Base-by-base conservation (phyloP, 75 land plant species). In the Isoetes taiwanensis region DNA sequence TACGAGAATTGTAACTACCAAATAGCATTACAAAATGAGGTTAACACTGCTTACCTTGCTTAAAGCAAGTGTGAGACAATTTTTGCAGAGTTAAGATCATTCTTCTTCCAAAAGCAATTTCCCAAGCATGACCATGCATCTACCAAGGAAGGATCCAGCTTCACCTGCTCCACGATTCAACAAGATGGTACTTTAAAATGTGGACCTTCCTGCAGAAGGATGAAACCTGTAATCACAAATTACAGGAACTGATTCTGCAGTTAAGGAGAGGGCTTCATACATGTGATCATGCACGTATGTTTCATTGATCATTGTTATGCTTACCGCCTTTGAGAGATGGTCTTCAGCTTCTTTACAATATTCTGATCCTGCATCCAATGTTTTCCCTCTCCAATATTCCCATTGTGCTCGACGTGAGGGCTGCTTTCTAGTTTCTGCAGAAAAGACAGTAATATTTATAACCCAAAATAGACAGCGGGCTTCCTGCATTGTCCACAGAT, bases 71-170 rank as follows among this genome's bases (percentile, higher is more conserved):
- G 33, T 69, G 30, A 74, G 81, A 58, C 88, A 83, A 53, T 86
- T 83, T 78, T 86, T 26, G 97, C 88, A 20, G 79, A 64, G 43
- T 54, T 16, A 2, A 91, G 69, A 61, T 91, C 97, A n/a, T 81
- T 85, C 41, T 91, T 91, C 68, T 91, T 91, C 97, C 97, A 91
- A 60, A 86, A 73, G 68, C 94, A 80, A 52, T 83, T 75, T 2
- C 97, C 94, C 60, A 91, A 65, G 61, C 94, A 83, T 21, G 77
- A 60, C 97, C 97, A 91, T 32, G 94, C 93, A 83, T 86, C 97
- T 52, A 67, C 72, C 64, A 80, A 72, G 32, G 94, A 83, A 30
- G 97, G 97, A 75, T 83, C 82, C 64, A 91, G 63, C 68, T 91
- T 91, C 34, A 91, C 97, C 97, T 91, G 74, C 34, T 31, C 35